phyloP scores from a whole-genome alignment of 75 land plant species.

The Picea glauca region DNA sequence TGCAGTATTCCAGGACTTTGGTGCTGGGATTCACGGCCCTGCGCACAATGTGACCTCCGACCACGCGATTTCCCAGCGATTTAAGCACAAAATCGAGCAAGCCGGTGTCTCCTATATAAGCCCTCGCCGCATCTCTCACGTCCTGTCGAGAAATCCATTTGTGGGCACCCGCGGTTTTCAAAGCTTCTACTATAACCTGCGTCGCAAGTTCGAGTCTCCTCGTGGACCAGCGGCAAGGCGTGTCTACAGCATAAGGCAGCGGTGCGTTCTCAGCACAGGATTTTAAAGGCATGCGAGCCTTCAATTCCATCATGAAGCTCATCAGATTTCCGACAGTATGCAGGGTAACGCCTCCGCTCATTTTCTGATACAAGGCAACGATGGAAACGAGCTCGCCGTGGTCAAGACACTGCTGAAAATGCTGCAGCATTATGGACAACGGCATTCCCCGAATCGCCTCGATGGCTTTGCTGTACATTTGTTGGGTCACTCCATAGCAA shows the following conservation, averaged over 20 bases:
- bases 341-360: slow-evolving; percentile 33
- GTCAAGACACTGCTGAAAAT: slow-evolving; percentile 14
- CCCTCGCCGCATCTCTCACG: slow-evolving; percentile 71
- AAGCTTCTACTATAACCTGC: slow-evolving; percentile 69
- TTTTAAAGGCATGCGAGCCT: slow-evolving; percentile 31
- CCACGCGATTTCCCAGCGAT: slow-evolving; percentile 63
- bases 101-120: slow-evolving; percentile 87
- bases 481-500: slow-evolving; percentile 61
- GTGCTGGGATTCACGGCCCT: slow-evolving; percentile 58
- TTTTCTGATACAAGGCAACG: slow-evolving; percentile 34
- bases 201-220: slow-evolving; percentile 67
- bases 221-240: slow-evolving; percentile 73
- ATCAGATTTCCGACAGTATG: slow-evolving; percentile 69
- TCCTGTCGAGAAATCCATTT: slow-evolving; percentile 76
- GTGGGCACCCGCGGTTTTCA: slow-evolving; percentile 26
- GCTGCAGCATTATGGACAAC: slow-evolving; percentile 29
- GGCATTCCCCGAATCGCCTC: slow-evolving; percentile 51
- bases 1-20: slow-evolving; percentile 58
- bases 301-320: slow-evolving; percentile 69
- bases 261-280: slow-evolving; percentile 1
- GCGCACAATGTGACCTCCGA: slow-evolving; percentile 49
- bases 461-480: slow-evolving; percentile 49
- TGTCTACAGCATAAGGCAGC: background rate
- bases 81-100: slow-evolving; percentile 87
- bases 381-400: slow-evolving; percentile 34